Percentiles rank a stretch among this genome's conserved stretches.
Evolutionary conservation across 495 filamentous ascomycete genomes (phyloP).

Genomic region (Evansstolkia leycettana): DNA sequence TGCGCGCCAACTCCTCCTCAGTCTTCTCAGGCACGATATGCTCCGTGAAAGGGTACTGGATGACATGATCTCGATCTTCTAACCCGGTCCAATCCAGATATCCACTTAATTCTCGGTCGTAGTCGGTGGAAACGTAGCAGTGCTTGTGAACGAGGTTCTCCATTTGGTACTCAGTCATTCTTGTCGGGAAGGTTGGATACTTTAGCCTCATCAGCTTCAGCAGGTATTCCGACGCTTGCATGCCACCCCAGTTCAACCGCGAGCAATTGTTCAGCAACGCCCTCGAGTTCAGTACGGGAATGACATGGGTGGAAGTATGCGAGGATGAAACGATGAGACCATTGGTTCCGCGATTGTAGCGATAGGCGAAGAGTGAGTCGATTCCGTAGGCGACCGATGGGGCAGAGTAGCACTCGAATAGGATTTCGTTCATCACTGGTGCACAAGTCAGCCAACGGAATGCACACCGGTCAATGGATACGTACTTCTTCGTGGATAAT

Average conservation of each 20-base stretch:
- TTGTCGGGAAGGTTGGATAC: constrained; percentile 78
- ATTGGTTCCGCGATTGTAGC: constrained; percentile 76
- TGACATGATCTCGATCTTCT: constrained; percentile 74
- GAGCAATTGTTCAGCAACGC: constrained; percentile 72
- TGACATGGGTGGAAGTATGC: constrained; percentile 88
- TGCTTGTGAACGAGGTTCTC: constrained; percentile 81
- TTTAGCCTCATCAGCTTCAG: constrained; percentile 84
- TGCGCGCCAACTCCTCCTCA: constrained; percentile 77
- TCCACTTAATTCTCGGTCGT: constrained; percentile 56
- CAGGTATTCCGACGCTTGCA: constrained; percentile 78
- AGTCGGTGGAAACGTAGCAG: constrained; percentile 78
- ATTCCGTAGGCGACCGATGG: constrained; percentile 87
- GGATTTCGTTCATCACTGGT: constrained; percentile 90
- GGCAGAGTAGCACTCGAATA: constrained; percentile 88
- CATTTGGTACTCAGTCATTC: constrained; percentile 71
- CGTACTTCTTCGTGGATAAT: constrained; percentile 76
- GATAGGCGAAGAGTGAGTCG: constrained; percentile 90
- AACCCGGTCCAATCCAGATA: constrained; percentile 82
- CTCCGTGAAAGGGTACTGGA: constrained; percentile 91
- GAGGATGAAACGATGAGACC: constrained; percentile 87
- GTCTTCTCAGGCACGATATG: constrained; percentile 78
- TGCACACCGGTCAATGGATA: constrained; percentile 5
- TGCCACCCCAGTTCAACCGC: constrained; percentile 88
- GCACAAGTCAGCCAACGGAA: constrained; percentile 7
- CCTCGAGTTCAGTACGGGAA: constrained; percentile 79